Conservation (phyloP, 306 rosid species). For the Vigna nakashimae region DNA sequence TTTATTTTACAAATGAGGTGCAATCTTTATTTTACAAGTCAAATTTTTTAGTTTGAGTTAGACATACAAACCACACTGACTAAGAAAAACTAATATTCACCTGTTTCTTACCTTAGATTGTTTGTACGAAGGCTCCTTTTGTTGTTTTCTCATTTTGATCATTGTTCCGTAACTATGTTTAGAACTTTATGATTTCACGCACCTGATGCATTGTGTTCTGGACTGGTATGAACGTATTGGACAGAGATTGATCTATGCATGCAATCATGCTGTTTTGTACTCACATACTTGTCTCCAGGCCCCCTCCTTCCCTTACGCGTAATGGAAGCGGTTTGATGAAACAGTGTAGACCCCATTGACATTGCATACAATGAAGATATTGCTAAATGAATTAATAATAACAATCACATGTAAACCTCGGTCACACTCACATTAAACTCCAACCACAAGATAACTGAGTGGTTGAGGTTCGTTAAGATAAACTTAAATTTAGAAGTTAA, state of each 20-base stretch:
- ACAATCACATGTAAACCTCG: background rate
- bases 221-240: background rate
- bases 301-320: background rate
- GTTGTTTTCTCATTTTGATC: background rate
- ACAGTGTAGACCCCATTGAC: background rate
- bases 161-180: background rate
- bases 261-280: background rate
- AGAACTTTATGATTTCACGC: background rate
- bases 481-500: no score
- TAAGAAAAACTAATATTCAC: background rate
- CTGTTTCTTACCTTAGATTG: background rate
- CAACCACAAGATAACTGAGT: background rate
- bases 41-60: no score
- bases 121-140: background rate
- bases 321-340: background rate
- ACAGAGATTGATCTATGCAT: background rate
- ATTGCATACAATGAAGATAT: background rate
- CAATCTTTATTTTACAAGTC: no score
- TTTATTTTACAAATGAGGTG: no score
- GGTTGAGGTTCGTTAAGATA: background rate
- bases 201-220: background rate
- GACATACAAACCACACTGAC: no score
- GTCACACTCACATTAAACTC: background rate
- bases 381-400: background rate
- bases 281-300: constrained; percentile 20